Conservation (phyloP, 2,329 filamentous ascomycete genomes). For the Ophiostoma sp. region DNA sequence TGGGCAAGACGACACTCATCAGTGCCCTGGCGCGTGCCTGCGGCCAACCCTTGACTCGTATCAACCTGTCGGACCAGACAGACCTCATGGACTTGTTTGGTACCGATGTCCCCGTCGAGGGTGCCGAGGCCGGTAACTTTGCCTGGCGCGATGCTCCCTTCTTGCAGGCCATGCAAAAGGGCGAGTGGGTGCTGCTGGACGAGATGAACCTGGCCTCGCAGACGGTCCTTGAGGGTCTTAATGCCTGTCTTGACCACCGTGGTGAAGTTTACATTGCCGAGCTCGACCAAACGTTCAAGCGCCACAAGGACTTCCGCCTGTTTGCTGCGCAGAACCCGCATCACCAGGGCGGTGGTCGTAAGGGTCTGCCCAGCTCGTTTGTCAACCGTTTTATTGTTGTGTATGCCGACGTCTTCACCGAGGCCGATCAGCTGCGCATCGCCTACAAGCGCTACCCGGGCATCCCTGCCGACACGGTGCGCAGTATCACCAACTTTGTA, state of each 20-base stretch:
- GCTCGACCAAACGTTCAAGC: constrained; percentile 87
- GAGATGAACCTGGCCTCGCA: constrained; percentile 99
- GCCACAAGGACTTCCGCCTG: constrained; percentile 85
- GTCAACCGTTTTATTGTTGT: constrained; percentile 98
- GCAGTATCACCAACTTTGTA: constrained; percentile 76
- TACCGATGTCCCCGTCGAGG: constrained; percentile 92
- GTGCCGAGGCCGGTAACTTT: constrained; percentile 86
- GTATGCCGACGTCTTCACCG: constrained; percentile 86
- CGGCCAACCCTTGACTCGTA: constrained; percentile 81
- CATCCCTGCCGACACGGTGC: constrained; percentile 59
- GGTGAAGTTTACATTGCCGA: constrained; percentile 95
- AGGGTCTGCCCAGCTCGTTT: constrained; percentile 91
- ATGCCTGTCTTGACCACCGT: constrained; percentile 93
- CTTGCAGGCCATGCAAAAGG: constrained; percentile 91
- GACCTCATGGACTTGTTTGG: constrained; percentile 97
- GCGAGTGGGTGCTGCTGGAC: constrained; percentile 94
- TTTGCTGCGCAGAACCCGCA: constrained; percentile 98
- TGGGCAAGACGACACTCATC: constrained; percentile 94
- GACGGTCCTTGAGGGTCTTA: constrained; percentile 91
- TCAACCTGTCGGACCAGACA: constrained; percentile 97
- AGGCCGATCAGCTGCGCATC: constrained; percentile 79
- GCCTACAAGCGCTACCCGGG: constrained; percentile 73
- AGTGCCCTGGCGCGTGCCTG: constrained; percentile 78
- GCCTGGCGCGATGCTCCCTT: constrained; percentile 96
- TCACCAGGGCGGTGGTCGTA: constrained; percentile 92